These are phyloP conservation scores for Hypsizygus ulmarius DNA, from an alignment of 1,284 basidiomycete species.

Conservation along the genomic window DNA sequence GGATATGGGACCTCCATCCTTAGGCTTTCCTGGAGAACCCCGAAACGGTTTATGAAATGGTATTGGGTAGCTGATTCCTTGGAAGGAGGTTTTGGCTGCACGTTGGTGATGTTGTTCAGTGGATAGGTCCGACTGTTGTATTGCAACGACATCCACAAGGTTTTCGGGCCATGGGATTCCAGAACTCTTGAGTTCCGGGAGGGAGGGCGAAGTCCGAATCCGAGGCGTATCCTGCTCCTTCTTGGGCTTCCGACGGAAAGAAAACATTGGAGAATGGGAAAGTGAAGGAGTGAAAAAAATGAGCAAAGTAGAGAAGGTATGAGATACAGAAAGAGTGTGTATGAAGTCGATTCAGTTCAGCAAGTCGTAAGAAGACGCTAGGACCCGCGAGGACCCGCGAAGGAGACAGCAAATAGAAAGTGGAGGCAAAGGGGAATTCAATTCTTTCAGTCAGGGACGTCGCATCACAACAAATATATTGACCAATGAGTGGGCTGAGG, in stretches of 20 bases:
- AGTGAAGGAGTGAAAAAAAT: slow-evolving; percentile 9
- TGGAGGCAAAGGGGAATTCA: slow-evolving; percentile 16
- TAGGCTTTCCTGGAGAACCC: slow-evolving; percentile 42
- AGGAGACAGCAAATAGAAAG: slow-evolving; percentile 21
- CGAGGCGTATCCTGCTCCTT: slow-evolving; percentile 44
- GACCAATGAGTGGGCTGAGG: slow-evolving; percentile 5
- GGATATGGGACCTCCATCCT: slow-evolving; percentile 53
- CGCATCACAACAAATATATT: slow-evolving; percentile 10
- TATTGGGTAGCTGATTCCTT: slow-evolving; percentile 50
- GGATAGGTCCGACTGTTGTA: slow-evolving; percentile 43
- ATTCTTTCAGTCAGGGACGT: slow-evolving; percentile 11
- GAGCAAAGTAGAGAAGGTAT: slow-evolving; percentile 16
- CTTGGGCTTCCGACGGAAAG: slow-evolving; percentile 70
- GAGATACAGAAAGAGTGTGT: slow-evolving; percentile 22
- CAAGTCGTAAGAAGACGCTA: slow-evolving; percentile 12
- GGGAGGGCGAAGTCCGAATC: slow-evolving; percentile 66
- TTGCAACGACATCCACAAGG: slow-evolving; percentile 65
- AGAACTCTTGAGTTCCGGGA: slow-evolving; percentile 68
- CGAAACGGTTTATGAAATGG: slow-evolving; percentile 80
- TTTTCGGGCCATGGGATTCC: slow-evolving; percentile 79
- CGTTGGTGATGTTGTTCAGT: slow-evolving; percentile 47
- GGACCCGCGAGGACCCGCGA: slow-evolving; percentile 19
- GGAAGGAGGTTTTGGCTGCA: slow-evolving; percentile 64
- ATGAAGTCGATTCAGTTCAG: slow-evolving; percentile 13
- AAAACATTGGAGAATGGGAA: slow-evolving; percentile 54